Evolutionary conservation across 441 rosid species (phyloP), one percentile per base, ranked within the genome.

Genomic region (Viola pubescens): DNA sequence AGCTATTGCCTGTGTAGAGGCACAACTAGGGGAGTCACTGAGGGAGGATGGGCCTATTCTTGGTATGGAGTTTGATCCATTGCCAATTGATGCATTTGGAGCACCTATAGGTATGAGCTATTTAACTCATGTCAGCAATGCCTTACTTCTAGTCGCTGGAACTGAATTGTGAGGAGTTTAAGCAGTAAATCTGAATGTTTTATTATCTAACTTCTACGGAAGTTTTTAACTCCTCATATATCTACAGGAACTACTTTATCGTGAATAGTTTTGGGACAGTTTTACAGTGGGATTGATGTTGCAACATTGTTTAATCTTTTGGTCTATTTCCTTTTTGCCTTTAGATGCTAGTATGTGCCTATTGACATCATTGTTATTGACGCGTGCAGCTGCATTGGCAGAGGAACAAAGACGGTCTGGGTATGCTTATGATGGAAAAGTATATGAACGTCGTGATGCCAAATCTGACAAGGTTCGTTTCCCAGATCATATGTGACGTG

Each of bases 81-180:
- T 95, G 76, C 99, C 99, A 48, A 98, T 98, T 10, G 97, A 83
- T 77, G 96, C 98, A 1, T 95, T 95, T 44, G 97, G 97, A 4
- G 74, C 85, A 7, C 94, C 91, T 39, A 76, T 87, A 61, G 92
- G 99, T 94, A 76, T 62, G 56, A 57, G 55, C 47, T 7, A 34
- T 41, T 66, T 44, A 13, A 40, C 58, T 59, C 6, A 45, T 45
- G 37, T 44, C 48, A 59, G 58, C 26, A 42, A 41, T 41, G 11
- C 59, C 4, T 7, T 42, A 9, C 55, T 44, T 63, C 11, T 66
- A 48, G 57, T 66, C 55, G 9, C 12, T 49, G 34, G 59, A 40
- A 26, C 34, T 26, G 34, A 26, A 1, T 26, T 26, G 34, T 26
- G 3, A 26, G 34, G 34, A 26, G 34, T 26, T 26, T 26, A 26